Evolutionary conservation across 441 rosid genomes (phyloP), one percentile per base, ranked within the genome.

Genomic region (Francoa sonchifolia): DNA sequence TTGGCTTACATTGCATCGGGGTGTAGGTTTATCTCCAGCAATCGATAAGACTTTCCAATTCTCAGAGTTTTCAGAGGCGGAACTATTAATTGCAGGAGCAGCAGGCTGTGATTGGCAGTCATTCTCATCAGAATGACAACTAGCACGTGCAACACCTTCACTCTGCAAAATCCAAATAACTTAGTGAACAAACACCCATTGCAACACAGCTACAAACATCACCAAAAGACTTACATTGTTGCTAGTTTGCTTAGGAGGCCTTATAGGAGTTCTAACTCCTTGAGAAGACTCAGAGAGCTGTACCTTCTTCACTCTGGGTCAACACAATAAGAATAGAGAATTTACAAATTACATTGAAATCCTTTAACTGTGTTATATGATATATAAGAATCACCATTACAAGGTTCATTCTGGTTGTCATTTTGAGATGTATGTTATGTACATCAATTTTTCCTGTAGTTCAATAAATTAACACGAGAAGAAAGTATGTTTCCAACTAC

Each of bases 241-340:
- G 61, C 60, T 67, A 17, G 12, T 34, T 18, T 76, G 76, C 58
- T 86, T 90, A 15, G 62, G 68, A 0, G 68, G 72, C 44, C 92
- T 73, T 50, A 72, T 4, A 14, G 99, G 99, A 67, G 94, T 90
- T 72, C 61, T 78, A 17, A 57, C 37, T 30, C 77, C 90, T 57
- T 67, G 79, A 17, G 71, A 55, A 34, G 95, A 62, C 13, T 90
- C 99, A 8, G 96, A 76, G 19, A 90, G 90, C 54, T 86, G 99
- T 15, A 80, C 94, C 75, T 89, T 88, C 79, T 86, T 90, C 47
- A 80, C 76, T 60, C 99, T 90, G 49, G 49, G 48, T 21, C 55
- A 39, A 41, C 33, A 65, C 50, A 59, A 5, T 28, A 55, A 47
- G 19, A 38, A 27, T 41, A 48, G 8, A 16, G 54, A 30, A 48